Evolutionary conservation across 352 stramenopile species (phyloP).

Genomic region (Pythium chondricola): DNA sequence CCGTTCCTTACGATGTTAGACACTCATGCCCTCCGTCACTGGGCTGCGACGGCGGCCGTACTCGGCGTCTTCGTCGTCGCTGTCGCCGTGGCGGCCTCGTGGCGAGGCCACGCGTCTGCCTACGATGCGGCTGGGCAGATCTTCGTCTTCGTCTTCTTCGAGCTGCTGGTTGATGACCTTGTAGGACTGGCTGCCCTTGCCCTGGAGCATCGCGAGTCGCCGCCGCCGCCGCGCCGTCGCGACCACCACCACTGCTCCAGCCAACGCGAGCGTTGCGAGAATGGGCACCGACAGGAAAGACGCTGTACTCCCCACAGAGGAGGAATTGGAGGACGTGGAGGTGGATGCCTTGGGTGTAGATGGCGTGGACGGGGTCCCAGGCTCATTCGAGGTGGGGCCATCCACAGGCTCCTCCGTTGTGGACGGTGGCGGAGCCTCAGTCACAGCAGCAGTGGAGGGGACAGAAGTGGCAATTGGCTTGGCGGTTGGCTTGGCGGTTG

Average conservation of each 20-base stretch:
- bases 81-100: slow-evolving; percentile 13
- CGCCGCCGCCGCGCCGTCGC: slow-evolving; percentile 4
- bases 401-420: too few species aligned
- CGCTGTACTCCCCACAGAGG: too few species aligned
- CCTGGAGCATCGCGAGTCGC: too few species aligned
- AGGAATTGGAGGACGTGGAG: slow-evolving; percentile 1
- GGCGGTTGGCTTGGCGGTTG: too few species aligned
- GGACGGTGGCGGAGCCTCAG: neutral
- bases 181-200: neutral
- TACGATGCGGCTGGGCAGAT: neutral
- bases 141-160: neutral
- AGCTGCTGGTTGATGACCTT: neutral
- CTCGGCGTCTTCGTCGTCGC: slow-evolving; percentile 26
- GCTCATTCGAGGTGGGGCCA: too few species aligned
- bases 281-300: slow-evolving; percentile 12
- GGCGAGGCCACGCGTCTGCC: neutral
- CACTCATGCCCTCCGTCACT: too few species aligned
- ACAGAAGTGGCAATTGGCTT: too few species aligned
- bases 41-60: slow-evolving; percentile 16
- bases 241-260: slow-evolving; percentile 1
- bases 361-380: neutral
- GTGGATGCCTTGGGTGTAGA: neutral
- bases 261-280: slow-evolving; percentile 4
- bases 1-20: too few species aligned
- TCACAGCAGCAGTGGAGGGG: neutral